Evolutionary conservation across 108 stramenopile genomes (phyloP).

Genomic region (Pseudonitzschia multiseries): DNA sequence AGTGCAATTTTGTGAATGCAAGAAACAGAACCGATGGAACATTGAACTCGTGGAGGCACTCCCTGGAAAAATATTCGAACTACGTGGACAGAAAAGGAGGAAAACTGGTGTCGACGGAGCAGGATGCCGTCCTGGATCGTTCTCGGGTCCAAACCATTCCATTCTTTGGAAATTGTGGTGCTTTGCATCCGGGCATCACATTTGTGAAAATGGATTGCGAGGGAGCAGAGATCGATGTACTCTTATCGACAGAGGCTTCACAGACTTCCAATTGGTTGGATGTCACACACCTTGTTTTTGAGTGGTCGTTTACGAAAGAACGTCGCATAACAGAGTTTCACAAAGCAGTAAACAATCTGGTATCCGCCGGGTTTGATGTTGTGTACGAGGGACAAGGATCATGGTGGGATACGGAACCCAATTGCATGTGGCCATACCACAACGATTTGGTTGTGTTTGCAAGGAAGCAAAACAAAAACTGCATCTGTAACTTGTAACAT

Average conservation of each 20-base stretch:
- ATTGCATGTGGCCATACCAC: conserved; percentile 52
- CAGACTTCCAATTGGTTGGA: conserved; percentile 39
- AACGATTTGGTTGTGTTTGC: conserved; percentile 57
- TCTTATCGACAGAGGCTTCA: conserved; percentile 38
- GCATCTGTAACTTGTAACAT: background rate
- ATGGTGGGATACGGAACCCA: conserved; percentile 56
- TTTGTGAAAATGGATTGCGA: conserved; percentile 61
- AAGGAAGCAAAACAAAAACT: background rate
- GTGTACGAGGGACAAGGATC: conserved; percentile 47
- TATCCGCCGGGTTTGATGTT: conserved; percentile 47
- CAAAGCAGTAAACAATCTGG: conserved; percentile 37
- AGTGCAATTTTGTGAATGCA: conserved; percentile 40
- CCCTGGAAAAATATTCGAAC: conserved; percentile 48
- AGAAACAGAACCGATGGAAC: conserved; percentile 46
- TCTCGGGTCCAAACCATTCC: conserved; percentile 37
- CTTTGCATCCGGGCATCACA: conserved; percentile 43
- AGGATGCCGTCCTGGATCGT: conserved; percentile 38
- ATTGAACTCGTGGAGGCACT: conserved; percentile 51
- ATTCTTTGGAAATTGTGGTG: conserved; percentile 38
- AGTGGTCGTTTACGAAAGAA: conserved; percentile 66
- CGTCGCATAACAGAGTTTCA: conserved; percentile 47
- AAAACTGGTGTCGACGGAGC: conserved; percentile 36
- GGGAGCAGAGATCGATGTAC: conserved; percentile 58
- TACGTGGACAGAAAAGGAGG: conserved; percentile 41
- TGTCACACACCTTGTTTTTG: conserved; percentile 50